Evolutionary conservation across 192 early-diverging fungal genomes (phyloP), one percentile per base, ranked within the genome.

Genomic region (Irineochytrium annulatum): DNA sequence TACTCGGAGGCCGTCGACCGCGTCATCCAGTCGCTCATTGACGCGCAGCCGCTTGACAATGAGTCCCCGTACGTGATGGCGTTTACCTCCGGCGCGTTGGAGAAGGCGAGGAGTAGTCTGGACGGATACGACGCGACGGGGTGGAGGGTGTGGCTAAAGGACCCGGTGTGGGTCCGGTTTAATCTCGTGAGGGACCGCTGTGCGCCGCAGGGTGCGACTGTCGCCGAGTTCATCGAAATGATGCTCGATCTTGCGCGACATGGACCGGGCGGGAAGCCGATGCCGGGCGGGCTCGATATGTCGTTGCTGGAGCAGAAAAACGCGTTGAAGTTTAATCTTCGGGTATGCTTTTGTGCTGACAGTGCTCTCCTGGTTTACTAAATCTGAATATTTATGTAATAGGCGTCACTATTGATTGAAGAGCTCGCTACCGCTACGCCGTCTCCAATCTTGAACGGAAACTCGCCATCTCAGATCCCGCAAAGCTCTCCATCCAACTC

Each of bases 131-230:
- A 55, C 5, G 16, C 13, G 19, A 55, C 13, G 54, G 6, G 20
- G 13, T 55, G 54, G 54, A 39, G 54, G 8, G 54, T 55, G 54
- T 55, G 54, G 54, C 28, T 55, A 17, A 13, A 13, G 5, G 54
- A 55, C 32, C 20, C 5, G 13, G 28, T 55, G 13, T 55, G 54
- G 54, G 26, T n/a, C 6, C 8, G 29, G 22, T 55, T 55, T 29
- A 55, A 46, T 34, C 13, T 55, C 20, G 13, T 55, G 41, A 55
- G 32, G 54, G 54, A 19, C 16, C 34, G 33, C 6, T 55, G 54
- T 29, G 6, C 34, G 6, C 54, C 54, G 13, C 54, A 37, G 6
- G 54, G 54, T 19, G 32, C 41, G 54, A 49, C 46, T 5, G 46
- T 49, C 17, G 46, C 46, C 8, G 46, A 49, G 46, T 49, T 49